Base-by-base conservation (phyloP, 1,139 yeast species). In the Candida gigantensis region DNA sequence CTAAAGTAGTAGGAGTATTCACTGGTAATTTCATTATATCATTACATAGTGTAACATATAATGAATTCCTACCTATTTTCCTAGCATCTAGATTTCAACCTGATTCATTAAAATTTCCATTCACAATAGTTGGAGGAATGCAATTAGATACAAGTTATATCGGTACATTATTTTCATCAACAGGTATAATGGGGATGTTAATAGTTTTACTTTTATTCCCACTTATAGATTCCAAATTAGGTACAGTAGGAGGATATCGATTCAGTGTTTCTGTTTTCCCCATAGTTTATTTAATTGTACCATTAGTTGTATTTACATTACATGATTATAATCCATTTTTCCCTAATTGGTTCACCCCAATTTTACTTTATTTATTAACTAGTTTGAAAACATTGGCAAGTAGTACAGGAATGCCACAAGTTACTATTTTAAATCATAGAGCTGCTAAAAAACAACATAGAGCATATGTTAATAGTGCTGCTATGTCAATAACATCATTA, bases 21-120 rank as follows among this genome's bases (percentile, higher is more conserved):
- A 40, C 40, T 3, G 47, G 45, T 6, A 42, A 42, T 30, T 42
- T 45, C 25, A 41, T 45, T n/a, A 43, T 46, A 21, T 45, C 50
- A 6, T 40, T 75, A 40, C 82, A 77, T 49, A 54, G 66, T 12
- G 63, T 76, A 8, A 73, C 77, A 3, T 77, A 65, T 51, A 70
- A 66, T 40, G 85, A 80, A 53, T 76, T 80, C 44, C 55, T 79
- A 28, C 85, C 86, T 6, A 74, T 80, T 5, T 75, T 74, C 40
- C 57, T 79, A 12, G 81, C 84, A 0, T 65, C 78, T 10, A 60
- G 68, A 27, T 59, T 74, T 35, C 62, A 55, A 25, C 53, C 55
- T 1, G 53, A 53, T 9, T 46, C 55, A n/a, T 49, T 78, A 10
- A 47, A 56, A 26, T 77, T 80, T 50, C 68, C 67, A 8, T 51